Evolutionary conservation across 2,329 filamentous ascomycete genomes (phyloP).

Genomic region (Colletotrichum endophyticum): DNA sequence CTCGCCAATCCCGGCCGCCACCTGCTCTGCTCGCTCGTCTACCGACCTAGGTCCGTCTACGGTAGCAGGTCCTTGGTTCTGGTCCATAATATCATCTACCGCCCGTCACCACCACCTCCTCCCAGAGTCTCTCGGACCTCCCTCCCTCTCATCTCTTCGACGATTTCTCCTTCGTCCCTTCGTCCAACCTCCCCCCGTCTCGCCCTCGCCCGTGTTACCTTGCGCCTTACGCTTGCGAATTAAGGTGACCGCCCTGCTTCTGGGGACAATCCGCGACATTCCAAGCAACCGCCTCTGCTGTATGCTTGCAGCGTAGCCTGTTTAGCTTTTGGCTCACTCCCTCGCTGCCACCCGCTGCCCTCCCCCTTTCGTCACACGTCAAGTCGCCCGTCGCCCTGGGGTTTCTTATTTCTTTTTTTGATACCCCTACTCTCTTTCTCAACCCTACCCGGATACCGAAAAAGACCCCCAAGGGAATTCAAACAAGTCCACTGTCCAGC

Average conservation of each 20-base stretch:
- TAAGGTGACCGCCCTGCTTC: background rate
- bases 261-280: conserved; percentile 8
- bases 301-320: background rate
- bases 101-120: background rate
- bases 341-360: background rate
- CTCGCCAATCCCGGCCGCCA: background rate
- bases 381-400: background rate
- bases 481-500: background rate
- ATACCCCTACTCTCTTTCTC: background rate
- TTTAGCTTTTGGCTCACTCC: background rate
- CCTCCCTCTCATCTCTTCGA: conserved; percentile 5
- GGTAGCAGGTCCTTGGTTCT: background rate
- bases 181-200: conserved; percentile 9
- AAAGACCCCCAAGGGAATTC: background rate
- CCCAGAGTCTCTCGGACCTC: conserved; percentile 8
- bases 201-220: background rate
- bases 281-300: background rate
- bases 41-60: background rate
- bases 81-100: conserved; percentile 7
- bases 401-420: background rate
- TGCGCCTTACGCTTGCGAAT: background rate
- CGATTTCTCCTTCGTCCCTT: conserved; percentile 7
- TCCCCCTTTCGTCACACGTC: background rate
- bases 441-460: background rate
- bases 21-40: background rate